Percentiles rank a stretch among this genome's conserved stretches.
These are phyloP conservation scores for Backusella tarrabulga DNA, from an alignment of 192 early-diverging fungal genomes.

Conservation along the genomic window DNA sequence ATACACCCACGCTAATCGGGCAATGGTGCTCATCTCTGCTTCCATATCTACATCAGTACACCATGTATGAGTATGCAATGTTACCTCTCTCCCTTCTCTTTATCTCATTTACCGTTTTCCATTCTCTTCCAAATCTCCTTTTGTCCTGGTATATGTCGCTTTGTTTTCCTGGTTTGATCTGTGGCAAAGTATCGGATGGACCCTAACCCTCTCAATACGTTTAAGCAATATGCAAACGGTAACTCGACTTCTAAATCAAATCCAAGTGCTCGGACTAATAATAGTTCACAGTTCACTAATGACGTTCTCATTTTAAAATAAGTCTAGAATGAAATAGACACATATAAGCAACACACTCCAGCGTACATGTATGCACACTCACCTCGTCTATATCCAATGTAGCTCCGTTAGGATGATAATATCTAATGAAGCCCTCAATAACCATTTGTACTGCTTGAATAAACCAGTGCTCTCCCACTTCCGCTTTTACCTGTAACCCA, in stretches of 20 bases:
- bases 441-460: not conserved
- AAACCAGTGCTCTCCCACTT: conserved; percentile 18
- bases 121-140: conserved; percentile 26
- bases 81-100: too few relatives aligned
- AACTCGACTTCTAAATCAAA: conserved; percentile 51
- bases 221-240: conserved; percentile 49
- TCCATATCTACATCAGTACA: conserved; percentile 14
- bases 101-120: conserved; percentile 12
- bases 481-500: conserved; percentile 39
- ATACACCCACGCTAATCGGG: conserved; percentile 33
- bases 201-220: conserved; percentile 49
- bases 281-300: conserved; percentile 47
- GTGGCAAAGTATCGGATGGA: conserved; percentile 28
- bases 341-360: not conserved
- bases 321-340: conserved; percentile 14
- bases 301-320: conserved; percentile 50
- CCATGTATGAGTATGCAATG: not conserved
- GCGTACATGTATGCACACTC: not conserved
- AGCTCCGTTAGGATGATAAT: conserved; percentile 27
- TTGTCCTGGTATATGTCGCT: conserved; percentile 7
- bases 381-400: conserved; percentile 32
- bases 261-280: conserved; percentile 47
- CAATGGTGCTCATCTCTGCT: conserved; percentile 28
- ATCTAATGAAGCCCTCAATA: conserved; percentile 25
- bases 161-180: not conserved